Evolutionary conservation across 192 early-diverging fungal species (phyloP).

Genomic region (Coemansia sp.): DNA sequence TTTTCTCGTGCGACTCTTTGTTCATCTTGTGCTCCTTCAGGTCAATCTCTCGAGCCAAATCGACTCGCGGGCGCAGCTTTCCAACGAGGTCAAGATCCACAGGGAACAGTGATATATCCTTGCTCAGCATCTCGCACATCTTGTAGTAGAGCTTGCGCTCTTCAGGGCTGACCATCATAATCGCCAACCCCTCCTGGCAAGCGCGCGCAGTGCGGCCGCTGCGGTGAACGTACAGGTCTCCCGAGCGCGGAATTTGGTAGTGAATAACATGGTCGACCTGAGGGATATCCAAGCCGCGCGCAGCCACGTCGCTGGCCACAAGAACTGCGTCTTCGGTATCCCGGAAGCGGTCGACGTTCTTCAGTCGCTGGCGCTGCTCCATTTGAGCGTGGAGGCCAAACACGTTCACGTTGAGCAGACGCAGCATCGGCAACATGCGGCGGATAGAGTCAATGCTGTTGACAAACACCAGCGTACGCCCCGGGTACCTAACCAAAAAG

Average conservation of each 20-base stretch:
- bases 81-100: constrained; percentile 68
- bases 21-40: constrained; percentile 70
- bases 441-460: constrained; percentile 94
- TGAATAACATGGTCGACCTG: constrained; percentile 92
- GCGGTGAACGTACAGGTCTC: constrained; percentile 95
- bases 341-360: constrained; percentile 88
- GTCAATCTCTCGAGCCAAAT: constrained; percentile 80
- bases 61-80: constrained; percentile 71
- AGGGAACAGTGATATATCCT: constrained; percentile 77
- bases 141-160: constrained; percentile 79
- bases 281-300: constrained; percentile 93
- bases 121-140: constrained; percentile 75
- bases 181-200: constrained; percentile 71
- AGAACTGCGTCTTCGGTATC: constrained; percentile 70
- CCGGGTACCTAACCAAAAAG: constrained; percentile 79
- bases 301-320: constrained; percentile 94
- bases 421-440: constrained; percentile 80
- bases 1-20: constrained; percentile 63
- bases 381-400: constrained; percentile 91
- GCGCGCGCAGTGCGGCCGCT: constrained; percentile 93
- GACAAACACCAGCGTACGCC: constrained; percentile 90
- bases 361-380: constrained; percentile 93
- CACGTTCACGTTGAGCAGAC: constrained; percentile 66
- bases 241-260: constrained; percentile 88
- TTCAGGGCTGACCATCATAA: constrained; percentile 81